Conservation (phyloP, 164 flowering plant species). For the Stephania cephalantha region DNA sequence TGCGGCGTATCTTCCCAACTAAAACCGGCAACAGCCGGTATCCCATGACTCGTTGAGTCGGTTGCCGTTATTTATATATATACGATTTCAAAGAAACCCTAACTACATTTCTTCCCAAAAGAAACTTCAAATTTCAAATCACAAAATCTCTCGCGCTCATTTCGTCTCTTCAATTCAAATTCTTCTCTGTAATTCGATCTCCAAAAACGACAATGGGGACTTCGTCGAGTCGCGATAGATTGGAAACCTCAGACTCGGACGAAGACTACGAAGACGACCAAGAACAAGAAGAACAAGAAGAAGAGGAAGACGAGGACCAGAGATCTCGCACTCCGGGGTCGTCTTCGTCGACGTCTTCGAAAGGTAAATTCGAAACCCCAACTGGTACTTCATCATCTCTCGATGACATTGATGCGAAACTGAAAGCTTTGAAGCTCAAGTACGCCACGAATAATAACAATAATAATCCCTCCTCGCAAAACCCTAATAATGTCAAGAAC, state of each 20-base stretch:
- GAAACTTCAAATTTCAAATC: neutral
- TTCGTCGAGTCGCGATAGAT: slow-evolving; percentile 8
- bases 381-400: slow-evolving; percentile 35
- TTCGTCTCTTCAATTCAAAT: neutral
- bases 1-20: neutral
- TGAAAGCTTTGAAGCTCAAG: slow-evolving; percentile 63
- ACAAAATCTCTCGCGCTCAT: neutral
- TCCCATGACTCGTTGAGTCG: neutral
- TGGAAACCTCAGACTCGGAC: slow-evolving; percentile 6
- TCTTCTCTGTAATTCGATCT: neutral
- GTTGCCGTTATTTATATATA: neutral
- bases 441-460: slow-evolving; percentile 21
- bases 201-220: slow-evolving; percentile 8
- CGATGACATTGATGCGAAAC: slow-evolving; percentile 69
- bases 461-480: slow-evolving; percentile 19
- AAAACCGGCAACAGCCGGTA: neutral
- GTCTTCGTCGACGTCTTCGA: neutral
- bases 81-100: neutral
- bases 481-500: slow-evolving; percentile 34
- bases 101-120: neutral
- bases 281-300: slow-evolving; percentile 21
- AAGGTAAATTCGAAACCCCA: slow-evolving; percentile 27
- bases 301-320: neutral
- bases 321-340: neutral
- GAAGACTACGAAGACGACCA: slow-evolving; percentile 17